Percentiles rank a stretch among this genome's conserved stretches.
Evolutionary conservation across 768 basidiomycete genomes (phyloP).

Genomic region (Nevesoporus exiguus): DNA sequence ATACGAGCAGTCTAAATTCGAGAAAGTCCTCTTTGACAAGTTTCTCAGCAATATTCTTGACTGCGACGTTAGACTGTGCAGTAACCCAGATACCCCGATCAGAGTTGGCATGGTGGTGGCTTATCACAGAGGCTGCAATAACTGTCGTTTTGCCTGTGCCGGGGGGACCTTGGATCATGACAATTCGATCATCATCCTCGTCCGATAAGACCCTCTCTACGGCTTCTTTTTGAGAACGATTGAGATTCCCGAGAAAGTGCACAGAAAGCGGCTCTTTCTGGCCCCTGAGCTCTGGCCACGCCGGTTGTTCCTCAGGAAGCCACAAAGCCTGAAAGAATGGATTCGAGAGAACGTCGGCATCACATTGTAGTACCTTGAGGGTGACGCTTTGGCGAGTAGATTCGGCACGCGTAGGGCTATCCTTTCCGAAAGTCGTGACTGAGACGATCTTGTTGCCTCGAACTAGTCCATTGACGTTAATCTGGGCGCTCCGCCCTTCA

Average conservation of each 20-base stretch:
- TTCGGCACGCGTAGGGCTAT: conserved; percentile 56
- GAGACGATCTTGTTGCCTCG: conserved; percentile 16
- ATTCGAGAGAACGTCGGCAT: conserved; percentile 12
- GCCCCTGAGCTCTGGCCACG: conserved; percentile 13
- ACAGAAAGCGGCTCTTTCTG: not conserved
- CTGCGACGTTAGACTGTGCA: conserved; percentile 50
- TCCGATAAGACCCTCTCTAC: conserved; percentile 29
- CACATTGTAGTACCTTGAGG: conserved; percentile 19
- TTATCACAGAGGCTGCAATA: conserved; percentile 36
- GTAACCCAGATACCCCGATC: conserved; percentile 36
- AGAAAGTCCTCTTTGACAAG: conserved; percentile 30
- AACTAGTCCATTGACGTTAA: conserved; percentile 27
- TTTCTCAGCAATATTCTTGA: conserved; percentile 52
- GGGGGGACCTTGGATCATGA: conserved; percentile 37
- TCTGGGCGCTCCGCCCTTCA: conserved; percentile 37
- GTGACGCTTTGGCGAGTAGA: conserved; percentile 22
- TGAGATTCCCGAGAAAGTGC: conserved; percentile 11
- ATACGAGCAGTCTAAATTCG: conserved; percentile 41
- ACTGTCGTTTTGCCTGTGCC: conserved; percentile 46
- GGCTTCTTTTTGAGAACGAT: conserved; percentile 27
- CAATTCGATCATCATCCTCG: conserved; percentile 18
- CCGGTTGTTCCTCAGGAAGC: conserved; percentile 15
- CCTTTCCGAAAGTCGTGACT: conserved; percentile 53
- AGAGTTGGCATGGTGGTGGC: conserved; percentile 14
- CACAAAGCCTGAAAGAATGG: conserved; percentile 30